These are phyloP conservation scores for Termitomyces sp. DNA, from an alignment of 1,284 basidiomycete species.

Conservation along the genomic window DNA sequence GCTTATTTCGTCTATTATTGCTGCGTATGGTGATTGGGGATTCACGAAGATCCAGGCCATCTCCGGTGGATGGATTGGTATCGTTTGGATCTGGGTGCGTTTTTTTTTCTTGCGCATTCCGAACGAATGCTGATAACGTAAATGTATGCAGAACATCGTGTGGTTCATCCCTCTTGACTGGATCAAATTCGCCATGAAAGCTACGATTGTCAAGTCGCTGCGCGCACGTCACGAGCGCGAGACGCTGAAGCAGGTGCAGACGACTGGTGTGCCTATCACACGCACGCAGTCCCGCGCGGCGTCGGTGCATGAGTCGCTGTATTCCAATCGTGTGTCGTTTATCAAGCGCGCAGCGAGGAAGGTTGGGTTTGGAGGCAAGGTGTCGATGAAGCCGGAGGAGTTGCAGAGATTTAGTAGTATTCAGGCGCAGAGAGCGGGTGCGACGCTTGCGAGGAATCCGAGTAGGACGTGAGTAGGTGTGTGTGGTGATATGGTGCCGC, in stretches of 20 bases:
- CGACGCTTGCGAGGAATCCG: conserved; percentile 73
- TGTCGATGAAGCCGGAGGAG: conserved; percentile 79
- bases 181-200: conserved; percentile 96
- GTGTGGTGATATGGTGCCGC: background rate
- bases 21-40: conserved; percentile 88
- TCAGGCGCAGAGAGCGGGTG: conserved; percentile 74
- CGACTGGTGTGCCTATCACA: conserved; percentile 70
- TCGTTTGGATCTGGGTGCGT: conserved; percentile 91
- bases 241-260: conserved; percentile 31
- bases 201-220: conserved; percentile 81
- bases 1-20: conserved; percentile 92
- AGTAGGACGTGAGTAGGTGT: conserved; percentile 36
- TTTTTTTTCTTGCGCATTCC: background rate
- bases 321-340: conserved; percentile 90
- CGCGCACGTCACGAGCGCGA: conserved; percentile 57
- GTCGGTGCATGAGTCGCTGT: conserved; percentile 90
- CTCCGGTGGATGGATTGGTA: conserved; percentile 94
- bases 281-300: conserved; percentile 87
- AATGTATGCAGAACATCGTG: conserved; percentile 65
- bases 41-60: conserved; percentile 78
- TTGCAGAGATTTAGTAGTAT: conserved; percentile 80
- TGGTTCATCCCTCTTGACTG: conserved; percentile 95
- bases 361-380: conserved; percentile 80
- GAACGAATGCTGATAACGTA: background rate
- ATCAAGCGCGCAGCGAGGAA: conserved; percentile 81